These are phyloP conservation scores for Dictyostelium brefeldianum DNA, from an alignment of 78 protist genomes.

Conservation along the genomic window DNA sequence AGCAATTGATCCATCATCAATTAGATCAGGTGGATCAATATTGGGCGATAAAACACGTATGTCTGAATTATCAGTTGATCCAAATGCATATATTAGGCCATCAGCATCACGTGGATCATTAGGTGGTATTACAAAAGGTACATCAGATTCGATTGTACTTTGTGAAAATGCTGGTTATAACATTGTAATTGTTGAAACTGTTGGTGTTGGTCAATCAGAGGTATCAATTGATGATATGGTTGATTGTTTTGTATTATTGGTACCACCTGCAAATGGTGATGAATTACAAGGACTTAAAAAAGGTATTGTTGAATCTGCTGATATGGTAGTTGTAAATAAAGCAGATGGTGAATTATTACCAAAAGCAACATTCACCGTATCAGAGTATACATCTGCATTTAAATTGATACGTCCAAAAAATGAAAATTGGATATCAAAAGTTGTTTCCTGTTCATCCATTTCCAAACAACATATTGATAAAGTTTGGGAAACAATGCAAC, in stretches of 20 bases:
- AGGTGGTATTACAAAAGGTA: constrained; percentile 84
- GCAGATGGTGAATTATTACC: constrained; percentile 92
- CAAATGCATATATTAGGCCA: constrained; percentile 95
- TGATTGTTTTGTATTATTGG: constrained; percentile 92
- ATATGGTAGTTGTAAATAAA: constrained; percentile 94
- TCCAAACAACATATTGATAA: constrained; percentile 53
- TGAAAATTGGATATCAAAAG: constrained; percentile 77
- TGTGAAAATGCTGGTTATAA: constrained; percentile 96
- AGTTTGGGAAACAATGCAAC: constrained; percentile 65
- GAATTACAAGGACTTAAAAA: constrained; percentile 97
- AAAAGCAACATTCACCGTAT: constrained; percentile 78
- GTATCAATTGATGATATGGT: constrained; percentile 91
- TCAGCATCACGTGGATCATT: constrained; percentile 91
- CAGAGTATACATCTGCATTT: constrained; percentile 83
- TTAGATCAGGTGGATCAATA: constrained; percentile 94
- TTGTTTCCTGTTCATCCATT: constrained; percentile 40
- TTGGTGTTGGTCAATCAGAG: constrained; percentile 99
- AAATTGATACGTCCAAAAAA: constrained; percentile 78
- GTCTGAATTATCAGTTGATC: constrained; percentile 87
- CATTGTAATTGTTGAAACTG: constrained; percentile 96
- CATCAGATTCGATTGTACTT: constrained; percentile 92
- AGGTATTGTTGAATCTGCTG: constrained; percentile 97
- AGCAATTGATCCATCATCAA: constrained; percentile 97
- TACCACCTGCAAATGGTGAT: constrained; percentile 98
- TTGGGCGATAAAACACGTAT: constrained; percentile 98